Conservation (phyloP, 192 early-diverging fungal species). For the Podila minutissima region DNA sequence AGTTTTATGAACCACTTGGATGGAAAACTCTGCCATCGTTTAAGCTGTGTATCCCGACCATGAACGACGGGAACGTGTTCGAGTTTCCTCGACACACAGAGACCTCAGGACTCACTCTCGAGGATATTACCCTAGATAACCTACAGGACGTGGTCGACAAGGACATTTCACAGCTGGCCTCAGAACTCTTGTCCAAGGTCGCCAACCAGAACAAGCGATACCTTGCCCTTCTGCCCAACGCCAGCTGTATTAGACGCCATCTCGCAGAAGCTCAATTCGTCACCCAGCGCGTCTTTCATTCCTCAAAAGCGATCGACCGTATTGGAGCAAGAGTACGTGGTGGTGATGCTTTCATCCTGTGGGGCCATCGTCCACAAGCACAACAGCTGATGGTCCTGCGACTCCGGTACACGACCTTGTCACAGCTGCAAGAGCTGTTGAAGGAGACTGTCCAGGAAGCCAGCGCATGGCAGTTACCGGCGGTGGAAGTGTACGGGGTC, state of each 20-base stretch:
- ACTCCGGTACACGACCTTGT: conserved; percentile 5
- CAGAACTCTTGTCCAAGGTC: background rate
- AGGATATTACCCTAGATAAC: conserved; percentile 8
- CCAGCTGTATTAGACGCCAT: background rate
- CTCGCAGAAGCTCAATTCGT: background rate
- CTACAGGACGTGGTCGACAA: conserved; percentile 1
- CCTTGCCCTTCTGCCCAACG: conserved; percentile 3
- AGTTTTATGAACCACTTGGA: background rate
- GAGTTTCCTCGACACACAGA: background rate
- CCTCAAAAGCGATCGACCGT: background rate
- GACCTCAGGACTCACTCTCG: background rate
- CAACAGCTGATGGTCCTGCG: conserved; percentile 7
- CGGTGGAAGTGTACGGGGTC: conserved; percentile 2
- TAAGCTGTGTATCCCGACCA: too few species aligned
- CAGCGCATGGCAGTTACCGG: background rate
- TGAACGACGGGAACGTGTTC: too few species aligned
- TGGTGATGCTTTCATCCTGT: conserved; percentile 8
- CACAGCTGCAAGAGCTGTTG: conserved; percentile 7
- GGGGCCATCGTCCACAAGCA: conserved; percentile 1
- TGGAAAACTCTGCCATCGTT: too few species aligned
- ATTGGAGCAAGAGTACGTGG: conserved; percentile 1
- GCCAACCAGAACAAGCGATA: background rate
- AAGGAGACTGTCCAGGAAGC: conserved; percentile 18
- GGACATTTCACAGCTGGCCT: conserved; percentile 6
- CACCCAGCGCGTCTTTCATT: background rate